phyloP scores from a whole-genome alignment of 2,329 filamentous ascomycete species.

The Alternaria viburni region DNA sequence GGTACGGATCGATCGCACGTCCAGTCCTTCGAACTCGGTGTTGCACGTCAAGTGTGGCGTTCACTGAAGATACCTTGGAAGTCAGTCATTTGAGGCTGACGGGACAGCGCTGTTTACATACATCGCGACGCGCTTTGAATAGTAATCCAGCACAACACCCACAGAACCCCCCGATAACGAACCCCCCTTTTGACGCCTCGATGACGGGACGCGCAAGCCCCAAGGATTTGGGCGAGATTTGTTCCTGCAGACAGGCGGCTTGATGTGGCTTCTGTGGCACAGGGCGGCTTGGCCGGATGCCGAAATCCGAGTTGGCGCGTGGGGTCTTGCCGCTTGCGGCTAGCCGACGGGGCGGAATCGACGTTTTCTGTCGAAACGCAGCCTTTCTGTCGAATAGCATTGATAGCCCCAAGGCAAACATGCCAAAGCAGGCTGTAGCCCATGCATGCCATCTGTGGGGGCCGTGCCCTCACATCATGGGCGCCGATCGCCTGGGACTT shows the following conservation, averaged over 20 bases:
- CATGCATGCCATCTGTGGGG: not conserved
- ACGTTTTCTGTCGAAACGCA: not conserved
- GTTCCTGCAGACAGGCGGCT: conserved; percentile 13
- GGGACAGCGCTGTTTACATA: not conserved
- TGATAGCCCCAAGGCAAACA: not conserved
- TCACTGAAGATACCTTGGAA: not conserved
- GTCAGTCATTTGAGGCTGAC: not conserved
- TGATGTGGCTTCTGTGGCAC: conserved; percentile 17
- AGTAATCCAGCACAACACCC: not conserved
- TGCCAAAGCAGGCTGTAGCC: not conserved
- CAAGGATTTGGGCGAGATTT: conserved; percentile 4
- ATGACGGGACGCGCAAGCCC: conserved; percentile 9
- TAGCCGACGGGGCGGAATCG: conserved; percentile 3
- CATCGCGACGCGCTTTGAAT: not conserved
- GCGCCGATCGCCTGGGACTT: not conserved
- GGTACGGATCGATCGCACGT: conserved; percentile 8
- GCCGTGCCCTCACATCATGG: not conserved
- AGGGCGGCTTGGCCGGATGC: conserved; percentile 18
- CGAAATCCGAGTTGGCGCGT: conserved; percentile 19
- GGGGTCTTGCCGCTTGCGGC: conserved; percentile 2
- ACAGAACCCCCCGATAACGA: not conserved
- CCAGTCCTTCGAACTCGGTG: not conserved
- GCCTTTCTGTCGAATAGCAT: not conserved
- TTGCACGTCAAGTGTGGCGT: not conserved
- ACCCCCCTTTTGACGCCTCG: conserved; percentile 1